Conservation (phyloP, 1,284 basidiomycete genomes). For the Irpex lacteus region DNA sequence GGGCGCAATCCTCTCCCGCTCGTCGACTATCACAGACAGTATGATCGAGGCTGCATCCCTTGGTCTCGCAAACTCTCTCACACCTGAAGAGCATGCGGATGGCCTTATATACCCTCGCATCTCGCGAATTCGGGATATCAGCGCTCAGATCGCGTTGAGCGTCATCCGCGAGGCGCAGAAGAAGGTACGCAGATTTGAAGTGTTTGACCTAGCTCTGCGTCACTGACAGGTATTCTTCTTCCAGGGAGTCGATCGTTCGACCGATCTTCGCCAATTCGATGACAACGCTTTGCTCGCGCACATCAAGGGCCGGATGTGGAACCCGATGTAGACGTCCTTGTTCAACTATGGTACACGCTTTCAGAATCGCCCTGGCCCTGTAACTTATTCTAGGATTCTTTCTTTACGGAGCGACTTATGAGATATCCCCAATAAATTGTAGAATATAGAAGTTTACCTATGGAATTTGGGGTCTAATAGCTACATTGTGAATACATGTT, state of each 20-base stretch:
- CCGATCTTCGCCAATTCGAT: constrained; percentile 50
- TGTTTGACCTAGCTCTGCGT: neutral
- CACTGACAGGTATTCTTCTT: constrained; percentile 5
- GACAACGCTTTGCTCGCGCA: constrained; percentile 55
- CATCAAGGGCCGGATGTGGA: constrained; percentile 70
- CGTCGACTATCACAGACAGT: constrained; percentile 64
- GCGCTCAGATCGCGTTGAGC: constrained; percentile 65
- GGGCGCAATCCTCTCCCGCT: constrained; percentile 71
- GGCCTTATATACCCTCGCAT: constrained; percentile 77
- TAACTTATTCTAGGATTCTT: neutral
- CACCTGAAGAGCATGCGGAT: constrained; percentile 60
- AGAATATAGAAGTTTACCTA: neutral
- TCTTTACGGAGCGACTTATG: neutral
- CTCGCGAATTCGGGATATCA: constrained; percentile 83
- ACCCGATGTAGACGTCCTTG: constrained; percentile 34
- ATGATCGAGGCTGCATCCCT: constrained; percentile 83
- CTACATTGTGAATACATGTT: neutral
- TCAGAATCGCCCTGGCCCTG: neutral
- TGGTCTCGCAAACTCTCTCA: constrained; percentile 78
- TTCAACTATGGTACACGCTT: neutral
- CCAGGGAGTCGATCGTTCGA: constrained; percentile 59
- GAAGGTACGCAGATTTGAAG: constrained; percentile 43
- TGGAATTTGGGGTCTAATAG: neutral
- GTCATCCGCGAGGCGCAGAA: constrained; percentile 81
- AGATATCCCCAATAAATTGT: neutral